Evolutionary conservation across 164 flowering plant species (phyloP).

Genomic region (Vitis vinifera): ASM3070453v1 NC_081816.1:5917501-5918000

Average conservation of each 20-base stretch:
- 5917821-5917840: not conserved
- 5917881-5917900: constrained; percentile 35
- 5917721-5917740: constrained; percentile 39
- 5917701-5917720: constrained; percentile 32
- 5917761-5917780: constrained; percentile 45
- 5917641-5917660: constrained; percentile 35
- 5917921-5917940: constrained; percentile 17
- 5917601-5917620: constrained; percentile 15
- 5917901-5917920: constrained; percentile 40
- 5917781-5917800: constrained; percentile 49
- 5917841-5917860: constrained; percentile 31
- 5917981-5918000: too few relatives aligned
- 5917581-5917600: constrained; percentile 41
- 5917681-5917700: constrained; percentile 58
- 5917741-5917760: constrained; percentile 26
- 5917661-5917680: constrained; percentile 22
- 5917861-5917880: constrained; percentile 50
- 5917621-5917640: constrained; percentile 31
- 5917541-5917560: too few relatives aligned
- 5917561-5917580: too few relatives aligned
- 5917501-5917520: too few relatives aligned
- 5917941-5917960: not conserved
- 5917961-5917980: too few relatives aligned
- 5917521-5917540: too few relatives aligned
- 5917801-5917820: constrained; percentile 27